Base-by-base conservation (phyloP, 495 filamentous ascomycete genomes). In the Aspergillus wentii region DNA sequence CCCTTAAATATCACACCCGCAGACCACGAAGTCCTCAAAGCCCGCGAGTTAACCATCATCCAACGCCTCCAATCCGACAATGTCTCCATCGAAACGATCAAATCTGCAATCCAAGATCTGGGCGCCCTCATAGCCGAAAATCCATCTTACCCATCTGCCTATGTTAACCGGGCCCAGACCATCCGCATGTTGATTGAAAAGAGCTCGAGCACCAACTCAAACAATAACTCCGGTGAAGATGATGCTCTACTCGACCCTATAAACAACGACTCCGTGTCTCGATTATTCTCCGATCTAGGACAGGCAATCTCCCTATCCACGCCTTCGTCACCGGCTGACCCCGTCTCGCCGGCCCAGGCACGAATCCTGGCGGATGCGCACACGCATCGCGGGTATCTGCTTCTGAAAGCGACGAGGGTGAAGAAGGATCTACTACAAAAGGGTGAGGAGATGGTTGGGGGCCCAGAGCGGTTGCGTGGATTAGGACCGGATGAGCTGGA, bases 131-230 rank as follows among this genome's bases (percentile, higher is more conserved):
- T 88, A 22, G 43, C 45, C 3, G 48, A 73, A 13, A 50, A 82
- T 33, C 86, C 83, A 2, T 61, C 60, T 5, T 94, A 92, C 49
- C 85, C 87, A 2, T 80, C 80, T 30, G 83, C 78, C 1, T 76
- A 79, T 43, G 83, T 83, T 43, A 94, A 95, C 54, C 72, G 85
- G 29, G 87, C 85, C 4, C 87, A 92, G 46, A 74, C 79, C 10
- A 46, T 78, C 0, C 72, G 88, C 5, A 62, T 85, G 39, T 56
- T 69, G 1, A 51, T 60, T 13, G 55, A 66, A 15, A 11, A 45
- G 5, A 30, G 37, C 9, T 19, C 41, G 35, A 46, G 41, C 18
- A 31, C 45, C 13, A 47, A 16, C 13, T 16, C 45, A 19, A 23
- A 30, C 2, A 21, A 21, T 7, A 48, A 50, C 13, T 10, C 25